Conservation (phyloP, 768 basidiomycete genomes). For the Xerocomellus intermedius region DNA sequence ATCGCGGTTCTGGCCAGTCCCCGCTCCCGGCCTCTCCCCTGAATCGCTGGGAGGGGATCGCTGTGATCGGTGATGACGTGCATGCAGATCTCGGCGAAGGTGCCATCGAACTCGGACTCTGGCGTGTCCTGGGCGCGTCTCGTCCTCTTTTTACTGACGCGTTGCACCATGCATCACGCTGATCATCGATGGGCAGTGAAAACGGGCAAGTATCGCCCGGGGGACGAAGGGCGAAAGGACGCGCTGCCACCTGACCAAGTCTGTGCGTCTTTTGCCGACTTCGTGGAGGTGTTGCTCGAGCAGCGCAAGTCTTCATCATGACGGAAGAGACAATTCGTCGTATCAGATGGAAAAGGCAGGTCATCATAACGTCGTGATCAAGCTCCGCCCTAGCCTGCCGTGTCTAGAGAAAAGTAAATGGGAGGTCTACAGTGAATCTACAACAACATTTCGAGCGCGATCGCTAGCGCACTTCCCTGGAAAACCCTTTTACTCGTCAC, state of each 20-base stretch:
- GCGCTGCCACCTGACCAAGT: constrained; percentile 50
- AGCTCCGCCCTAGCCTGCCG: background rate
- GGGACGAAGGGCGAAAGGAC: constrained; percentile 48
- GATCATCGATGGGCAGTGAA: constrained; percentile 39
- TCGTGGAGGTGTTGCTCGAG: constrained; percentile 47
- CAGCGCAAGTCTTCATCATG: background rate
- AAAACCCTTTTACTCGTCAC: background rate
- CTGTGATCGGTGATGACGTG: constrained; percentile 67
- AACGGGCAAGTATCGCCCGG: constrained; percentile 67
- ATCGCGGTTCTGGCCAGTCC: too few relatives aligned
- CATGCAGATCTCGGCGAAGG: constrained; percentile 64
- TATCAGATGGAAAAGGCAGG: background rate
- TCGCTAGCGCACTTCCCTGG: background rate
- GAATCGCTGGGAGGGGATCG: constrained; percentile 25
- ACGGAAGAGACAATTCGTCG: background rate
- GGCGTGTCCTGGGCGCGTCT: constrained; percentile 58
- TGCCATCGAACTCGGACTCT: constrained; percentile 56
- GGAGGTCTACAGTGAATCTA: background rate
- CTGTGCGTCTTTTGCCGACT: constrained; percentile 50
- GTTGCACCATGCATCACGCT: background rate
- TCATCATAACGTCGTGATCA: constrained; percentile 13
- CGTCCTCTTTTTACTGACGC: too few relatives aligned
- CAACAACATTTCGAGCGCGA: background rate
- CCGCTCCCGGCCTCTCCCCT: too few relatives aligned
- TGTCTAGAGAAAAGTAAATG: too few relatives aligned